Evolutionary conservation across 805 yeast species (phyloP).

Genomic region (Kluyveromyces nonfermentans): DNA sequence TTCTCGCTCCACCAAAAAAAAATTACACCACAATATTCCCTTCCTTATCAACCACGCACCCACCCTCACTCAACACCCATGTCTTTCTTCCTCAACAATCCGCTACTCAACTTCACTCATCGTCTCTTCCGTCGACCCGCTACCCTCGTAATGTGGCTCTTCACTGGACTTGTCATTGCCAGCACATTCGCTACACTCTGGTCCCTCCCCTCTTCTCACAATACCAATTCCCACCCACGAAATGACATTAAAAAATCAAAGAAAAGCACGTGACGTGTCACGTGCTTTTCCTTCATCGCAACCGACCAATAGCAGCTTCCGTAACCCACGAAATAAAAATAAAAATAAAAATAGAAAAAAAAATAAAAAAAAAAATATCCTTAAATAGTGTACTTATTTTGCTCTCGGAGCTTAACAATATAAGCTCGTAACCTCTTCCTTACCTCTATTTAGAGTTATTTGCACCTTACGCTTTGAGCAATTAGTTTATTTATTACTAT

Average conservation of each 20-base stretch:
- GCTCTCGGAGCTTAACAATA: background rate
- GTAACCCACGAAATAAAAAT: background rate
- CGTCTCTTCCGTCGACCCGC: conserved; percentile 19
- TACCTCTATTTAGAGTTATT: background rate
- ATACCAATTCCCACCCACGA: background rate
- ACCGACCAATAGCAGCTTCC: background rate
- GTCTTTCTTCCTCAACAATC: conserved; percentile 22
- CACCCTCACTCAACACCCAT: too few species aligned
- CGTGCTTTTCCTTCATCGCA: too few species aligned
- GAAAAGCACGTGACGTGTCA: background rate
- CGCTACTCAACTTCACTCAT: conserved; percentile 20
- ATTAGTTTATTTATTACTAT: background rate
- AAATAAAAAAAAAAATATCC: background rate
- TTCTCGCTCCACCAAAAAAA: too few species aligned
- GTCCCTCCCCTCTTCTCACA: conserved; percentile 8
- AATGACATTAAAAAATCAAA: too few species aligned
- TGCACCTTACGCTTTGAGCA: background rate
- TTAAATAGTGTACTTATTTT: background rate
- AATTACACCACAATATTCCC: too few species aligned
- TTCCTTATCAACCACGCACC: too few species aligned
- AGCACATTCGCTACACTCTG: conserved; percentile 20
- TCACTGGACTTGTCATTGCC: conserved; percentile 22
- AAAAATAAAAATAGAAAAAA: background rate
- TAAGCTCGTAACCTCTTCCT: background rate
- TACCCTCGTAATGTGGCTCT: conserved; percentile 25